Evolutionary conservation across 257 asterid genomes (phyloP), one percentile per base, ranked within the genome.

Genomic region (Schizonepeta tenuifolia): DNA sequence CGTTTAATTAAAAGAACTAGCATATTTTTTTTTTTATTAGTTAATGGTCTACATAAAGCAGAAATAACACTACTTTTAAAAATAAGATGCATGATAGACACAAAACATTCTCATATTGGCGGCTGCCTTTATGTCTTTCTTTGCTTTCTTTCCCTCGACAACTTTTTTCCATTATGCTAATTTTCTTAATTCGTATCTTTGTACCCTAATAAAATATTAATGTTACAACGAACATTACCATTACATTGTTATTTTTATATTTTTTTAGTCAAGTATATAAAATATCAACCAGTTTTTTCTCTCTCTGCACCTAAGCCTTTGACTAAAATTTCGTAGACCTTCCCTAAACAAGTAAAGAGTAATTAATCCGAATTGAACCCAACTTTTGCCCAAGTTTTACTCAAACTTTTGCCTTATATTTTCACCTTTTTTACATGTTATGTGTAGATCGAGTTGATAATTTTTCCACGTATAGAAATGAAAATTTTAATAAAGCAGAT

Each of bases 21-120:
- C 43, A 38, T 9, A 2, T 24, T 24, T 2, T 8, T 9, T 18
- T 13, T 9, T 66, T n/a, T n/a, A n/a, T 46, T 46, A 28, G 44
- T 67, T 47, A 47, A 67, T 46, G 55, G 58, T 65, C 43, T 20
- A 38, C 53, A 62, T 10, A 38, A 63, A 50, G 36, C 36, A 40
- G 9, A 63, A 67, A 67, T 49, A 17, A 67, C 18, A 15, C 13
- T 14, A 51, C 62, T 46, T 66, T 67, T 49, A 28, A 33, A 51
- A 51, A 50, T 41, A 67, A 31, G 12, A 31, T 49, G 49, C 7
- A 67, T 14, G 35, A 33, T n/a, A n/a, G 13, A 67, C 17, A 17
- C 50, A 49, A 67, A 50, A 67, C 72, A 50, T 67, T 67, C 72
- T 50, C 11, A 50, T 49, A 66, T 67, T 18, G 72, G 72, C 72